phyloP scores from a whole-genome alignment of 306 rosid genomes.

The Rosa persica region DNA sequence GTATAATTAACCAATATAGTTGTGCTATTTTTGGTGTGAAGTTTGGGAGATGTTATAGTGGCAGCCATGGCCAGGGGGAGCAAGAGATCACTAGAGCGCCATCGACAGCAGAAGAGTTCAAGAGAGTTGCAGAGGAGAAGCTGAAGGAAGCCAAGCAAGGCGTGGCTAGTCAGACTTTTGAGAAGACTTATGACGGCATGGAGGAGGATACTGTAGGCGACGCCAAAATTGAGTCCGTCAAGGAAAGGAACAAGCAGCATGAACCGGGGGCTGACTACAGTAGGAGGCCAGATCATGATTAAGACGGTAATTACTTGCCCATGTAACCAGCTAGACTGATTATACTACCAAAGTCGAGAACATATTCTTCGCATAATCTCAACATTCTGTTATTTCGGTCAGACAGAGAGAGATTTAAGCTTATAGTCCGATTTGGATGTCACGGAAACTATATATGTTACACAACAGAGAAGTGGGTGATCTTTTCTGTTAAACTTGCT shows the following conservation, averaged over 20 bases:
- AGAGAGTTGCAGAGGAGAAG: conserved; percentile 35
- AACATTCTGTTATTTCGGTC: background rate
- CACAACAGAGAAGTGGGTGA: background rate
- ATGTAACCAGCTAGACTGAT: background rate
- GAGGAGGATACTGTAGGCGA: conserved; percentile 22
- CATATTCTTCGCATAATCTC: background rate
- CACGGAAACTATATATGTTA: background rate
- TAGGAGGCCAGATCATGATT: conserved; percentile 3
- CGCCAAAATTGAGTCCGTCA: conserved; percentile 8
- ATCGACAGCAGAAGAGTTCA: conserved; percentile 28
- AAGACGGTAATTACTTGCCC: background rate
- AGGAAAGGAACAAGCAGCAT: conserved; percentile 10
- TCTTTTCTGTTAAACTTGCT: background rate
- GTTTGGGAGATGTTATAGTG: background rate
- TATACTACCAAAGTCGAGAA: background rate
- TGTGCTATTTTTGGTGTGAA: background rate
- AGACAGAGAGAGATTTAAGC: background rate
- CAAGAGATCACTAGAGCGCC: conserved; percentile 18
- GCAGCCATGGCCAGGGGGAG: conserved; percentile 16
- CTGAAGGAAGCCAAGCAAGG: conserved; percentile 16
- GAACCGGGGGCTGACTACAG: conserved; percentile 7
- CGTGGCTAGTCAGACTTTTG: conserved; percentile 16
- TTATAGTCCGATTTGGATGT: background rate
- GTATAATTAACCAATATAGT: background rate
- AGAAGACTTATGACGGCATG: conserved; percentile 12